Evolutionary conservation across 352 stramenopile genomes (phyloP).

Genomic region (Thalassiosira ordinaria): DNA sequence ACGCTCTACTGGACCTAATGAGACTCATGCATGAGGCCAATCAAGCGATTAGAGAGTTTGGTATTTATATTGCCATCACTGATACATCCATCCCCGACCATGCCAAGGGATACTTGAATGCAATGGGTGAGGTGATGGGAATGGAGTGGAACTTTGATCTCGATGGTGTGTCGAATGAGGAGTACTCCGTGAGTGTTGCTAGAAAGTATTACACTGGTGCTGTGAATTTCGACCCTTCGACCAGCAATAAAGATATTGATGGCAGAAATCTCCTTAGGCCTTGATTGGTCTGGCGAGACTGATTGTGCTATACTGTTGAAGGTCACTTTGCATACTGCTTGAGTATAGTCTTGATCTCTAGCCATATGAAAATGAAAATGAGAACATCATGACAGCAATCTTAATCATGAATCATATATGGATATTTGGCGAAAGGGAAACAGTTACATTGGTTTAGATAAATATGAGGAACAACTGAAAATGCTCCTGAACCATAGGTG

Average conservation of each 20-base stretch:
- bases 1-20: conserved; percentile 10
- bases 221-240: conserved; percentile 16
- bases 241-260: background rate
- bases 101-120: conserved; percentile 26
- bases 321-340: too few relatives aligned
- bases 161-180: conserved; percentile 17
- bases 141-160: conserved; percentile 35
- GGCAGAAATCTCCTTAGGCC: conserved; percentile 19
- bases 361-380: too few relatives aligned
- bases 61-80: conserved; percentile 31
- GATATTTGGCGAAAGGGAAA: too few relatives aligned
- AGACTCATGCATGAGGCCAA: conserved; percentile 5
- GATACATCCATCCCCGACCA: conserved; percentile 15
- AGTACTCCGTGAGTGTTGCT: conserved; percentile 17
- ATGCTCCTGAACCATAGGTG: too few relatives aligned
- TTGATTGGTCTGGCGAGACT: too few relatives aligned
- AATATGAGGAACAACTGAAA: too few relatives aligned
- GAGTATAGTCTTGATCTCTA: too few relatives aligned
- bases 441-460: too few relatives aligned
- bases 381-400: too few relatives aligned
- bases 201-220: conserved; percentile 23
- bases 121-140: conserved; percentile 29
- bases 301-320: too few relatives aligned
- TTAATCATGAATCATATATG: too few relatives aligned
- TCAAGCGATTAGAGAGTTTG: conserved; percentile 24